Evolutionary conservation across 495 filamentous ascomycete genomes (phyloP), one percentile per base, ranked within the genome.

Genomic region (Choiromyces venosus): DNA sequence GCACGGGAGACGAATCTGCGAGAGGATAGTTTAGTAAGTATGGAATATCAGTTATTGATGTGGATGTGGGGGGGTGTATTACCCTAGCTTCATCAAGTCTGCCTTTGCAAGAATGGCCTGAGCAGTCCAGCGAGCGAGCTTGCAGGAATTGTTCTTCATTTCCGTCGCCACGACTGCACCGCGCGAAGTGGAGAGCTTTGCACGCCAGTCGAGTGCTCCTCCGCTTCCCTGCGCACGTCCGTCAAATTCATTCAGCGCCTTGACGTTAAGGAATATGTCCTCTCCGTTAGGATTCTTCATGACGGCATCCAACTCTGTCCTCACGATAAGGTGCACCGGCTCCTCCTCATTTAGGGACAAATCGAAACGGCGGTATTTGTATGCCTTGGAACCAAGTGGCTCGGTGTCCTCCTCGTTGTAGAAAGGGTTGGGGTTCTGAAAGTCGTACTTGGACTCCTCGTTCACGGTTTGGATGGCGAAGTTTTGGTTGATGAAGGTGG

Each of bases 81-180:
- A 93, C 89, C 95, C 95, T 81, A 99, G 89, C 87, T 98, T 99
- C 93, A 99, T 97, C 73, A 91, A 86, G 82, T 98, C 94, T 29
- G 95, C 94, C 84, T 93, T 93, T 80, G 95, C 94, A 61, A 99
- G 88, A 80, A 98, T 97, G 77, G 90, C 91, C 86, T 99, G 95
- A 68, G 93, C 91, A 29, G 95, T 96, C 95, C 95, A 99, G 79
- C 95, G 86, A 42, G 95, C 96, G 70, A 99, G 89, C 86, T 99
- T 99, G 88, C 91, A 94, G 81, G 89, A 92, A 87, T 99, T 99
- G 88, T 99, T 99, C 90, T 99, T 99, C 95, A 99, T 99, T 84
- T 95, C 95, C n/a, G 95, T 99, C 29, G 95, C 95, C 21, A 99
- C 91, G 39, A 98, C 94, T 37, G 95, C 95, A 86, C 95, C 95